phyloP scores from a whole-genome alignment of 352 stramenopile genomes.

The Blastocystis sp. region DNA sequence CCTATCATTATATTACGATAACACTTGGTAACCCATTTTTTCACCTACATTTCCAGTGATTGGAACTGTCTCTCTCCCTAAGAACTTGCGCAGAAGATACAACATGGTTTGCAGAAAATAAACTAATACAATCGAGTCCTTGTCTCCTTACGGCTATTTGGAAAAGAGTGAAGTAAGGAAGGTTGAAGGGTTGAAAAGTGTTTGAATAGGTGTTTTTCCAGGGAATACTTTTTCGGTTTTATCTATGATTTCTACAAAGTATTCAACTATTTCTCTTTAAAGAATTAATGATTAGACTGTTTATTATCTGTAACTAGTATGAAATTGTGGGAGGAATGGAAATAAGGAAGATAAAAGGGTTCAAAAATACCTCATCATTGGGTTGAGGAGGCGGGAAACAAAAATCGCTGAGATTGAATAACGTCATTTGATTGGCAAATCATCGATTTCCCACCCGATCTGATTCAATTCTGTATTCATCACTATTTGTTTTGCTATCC shows the following conservation, averaged over 20 bases:
- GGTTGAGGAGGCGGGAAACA: not conserved
- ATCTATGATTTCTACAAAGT: not conserved
- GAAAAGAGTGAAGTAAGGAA: not conserved
- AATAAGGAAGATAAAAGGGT: not conserved
- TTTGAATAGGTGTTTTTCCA: slow-evolving; percentile 8
- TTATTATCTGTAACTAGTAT: not conserved
- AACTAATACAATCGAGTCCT: not conserved
- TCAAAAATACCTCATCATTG: not conserved
- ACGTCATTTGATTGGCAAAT: not conserved
- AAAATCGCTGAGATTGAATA: not conserved
- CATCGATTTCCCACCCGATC: not conserved
- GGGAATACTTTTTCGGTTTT: not conserved
- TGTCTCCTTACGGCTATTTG: not conserved
- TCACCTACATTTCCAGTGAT: too few species aligned
- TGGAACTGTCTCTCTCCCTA: too few species aligned
- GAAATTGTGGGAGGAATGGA: not conserved
- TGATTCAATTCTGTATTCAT: not conserved
- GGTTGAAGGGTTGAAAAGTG: not conserved
- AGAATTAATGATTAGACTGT: not conserved
- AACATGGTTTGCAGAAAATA: not conserved
- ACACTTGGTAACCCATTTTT: too few species aligned
- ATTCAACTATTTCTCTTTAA: not conserved
- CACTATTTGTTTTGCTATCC: not conserved
- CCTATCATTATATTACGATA: too few species aligned
- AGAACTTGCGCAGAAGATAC: not conserved